These are phyloP conservation scores for Ceratocystis diversiconidia DNA, from an alignment of 2,329 filamentous ascomycete species.

Conservation along the genomic window DNA sequence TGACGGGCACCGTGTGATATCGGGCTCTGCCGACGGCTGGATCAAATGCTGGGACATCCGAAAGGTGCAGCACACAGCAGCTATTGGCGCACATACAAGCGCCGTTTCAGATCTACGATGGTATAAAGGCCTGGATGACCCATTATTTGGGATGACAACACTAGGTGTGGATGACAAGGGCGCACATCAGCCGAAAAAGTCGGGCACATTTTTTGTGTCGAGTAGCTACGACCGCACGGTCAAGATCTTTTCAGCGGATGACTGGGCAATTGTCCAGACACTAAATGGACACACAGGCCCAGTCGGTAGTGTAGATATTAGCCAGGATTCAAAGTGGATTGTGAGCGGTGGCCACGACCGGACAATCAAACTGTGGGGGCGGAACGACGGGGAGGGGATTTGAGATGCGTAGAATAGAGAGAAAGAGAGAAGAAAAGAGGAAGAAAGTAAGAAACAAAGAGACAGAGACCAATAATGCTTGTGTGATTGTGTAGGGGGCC, in stretches of 20 bases:
- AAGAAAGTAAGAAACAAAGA: too few relatives aligned
- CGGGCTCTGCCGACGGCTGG: slow-evolving; percentile 85
- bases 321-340: slow-evolving; percentile 76
- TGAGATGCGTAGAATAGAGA: slow-evolving; percentile 22
- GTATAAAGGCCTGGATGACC: slow-evolving; percentile 78
- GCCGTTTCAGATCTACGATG: slow-evolving; percentile 86
- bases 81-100: slow-evolving; percentile 79
- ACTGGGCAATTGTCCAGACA: slow-evolving; percentile 82
- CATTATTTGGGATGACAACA: slow-evolving; percentile 41
- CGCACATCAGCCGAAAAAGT: slow-evolving; percentile 60
- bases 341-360: slow-evolving; percentile 87
- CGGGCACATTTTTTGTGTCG: slow-evolving; percentile 81
- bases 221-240: slow-evolving; percentile 89
- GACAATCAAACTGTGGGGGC: slow-evolving; percentile 90
- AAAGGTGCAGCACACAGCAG: slow-evolving; percentile 69
- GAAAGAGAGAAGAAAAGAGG: background rate
- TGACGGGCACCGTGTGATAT: slow-evolving; percentile 85
- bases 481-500: too few relatives aligned
- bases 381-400: slow-evolving; percentile 54
- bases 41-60: slow-evolving; percentile 96
- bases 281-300: slow-evolving; percentile 84
- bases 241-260: slow-evolving; percentile 90
- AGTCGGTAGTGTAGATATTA: slow-evolving; percentile 81
- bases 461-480: too few relatives aligned
- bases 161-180: slow-evolving; percentile 51